Conservation (phyloP, 192 early-diverging fungal genomes). For the Kappamyces sp. region DNA sequence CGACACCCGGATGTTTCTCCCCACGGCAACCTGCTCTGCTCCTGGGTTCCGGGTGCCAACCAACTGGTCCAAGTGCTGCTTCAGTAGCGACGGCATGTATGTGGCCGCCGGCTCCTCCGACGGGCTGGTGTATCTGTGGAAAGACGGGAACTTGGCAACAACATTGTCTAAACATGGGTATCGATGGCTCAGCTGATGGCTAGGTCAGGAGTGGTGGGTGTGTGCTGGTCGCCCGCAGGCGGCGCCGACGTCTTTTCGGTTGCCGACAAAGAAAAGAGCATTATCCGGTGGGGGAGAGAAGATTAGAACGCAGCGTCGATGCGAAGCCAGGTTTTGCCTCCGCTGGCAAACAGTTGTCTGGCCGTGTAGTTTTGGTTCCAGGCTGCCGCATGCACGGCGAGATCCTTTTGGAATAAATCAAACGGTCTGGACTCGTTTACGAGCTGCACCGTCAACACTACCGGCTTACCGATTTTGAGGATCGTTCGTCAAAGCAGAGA, state of each 20-base stretch:
- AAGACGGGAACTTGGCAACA: conserved; percentile 59
- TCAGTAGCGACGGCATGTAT: conserved; percentile 73
- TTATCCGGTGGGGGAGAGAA: conserved; percentile 4
- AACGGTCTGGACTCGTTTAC: neutral
- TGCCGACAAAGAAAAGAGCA: conserved; percentile 31
- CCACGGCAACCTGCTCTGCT: conserved; percentile 48
- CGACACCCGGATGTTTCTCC: conserved; percentile 71
- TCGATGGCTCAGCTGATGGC: neutral
- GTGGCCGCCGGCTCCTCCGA: conserved; percentile 76
- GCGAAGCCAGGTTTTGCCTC: neutral
- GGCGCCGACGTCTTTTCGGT: conserved; percentile 23
- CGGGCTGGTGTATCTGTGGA: conserved; percentile 77
- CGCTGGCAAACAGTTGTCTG: neutral
- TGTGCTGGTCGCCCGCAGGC: conserved; percentile 35
- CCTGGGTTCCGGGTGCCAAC: conserved; percentile 72
- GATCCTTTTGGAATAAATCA: neutral
- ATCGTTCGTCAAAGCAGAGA: neutral
- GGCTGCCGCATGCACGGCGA: neutral
- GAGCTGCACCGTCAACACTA: neutral
- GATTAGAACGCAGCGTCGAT: neutral
- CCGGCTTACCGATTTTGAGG: neutral
- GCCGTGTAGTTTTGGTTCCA: neutral
- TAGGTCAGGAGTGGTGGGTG: conserved; percentile 39
- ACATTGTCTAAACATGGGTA: conserved; percentile 20
- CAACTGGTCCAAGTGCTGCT: conserved; percentile 85